These are phyloP conservation scores for Arxiozyma slooffiae DNA, from an alignment of 1,139 yeast genomes.

Conservation along the genomic window DNA sequence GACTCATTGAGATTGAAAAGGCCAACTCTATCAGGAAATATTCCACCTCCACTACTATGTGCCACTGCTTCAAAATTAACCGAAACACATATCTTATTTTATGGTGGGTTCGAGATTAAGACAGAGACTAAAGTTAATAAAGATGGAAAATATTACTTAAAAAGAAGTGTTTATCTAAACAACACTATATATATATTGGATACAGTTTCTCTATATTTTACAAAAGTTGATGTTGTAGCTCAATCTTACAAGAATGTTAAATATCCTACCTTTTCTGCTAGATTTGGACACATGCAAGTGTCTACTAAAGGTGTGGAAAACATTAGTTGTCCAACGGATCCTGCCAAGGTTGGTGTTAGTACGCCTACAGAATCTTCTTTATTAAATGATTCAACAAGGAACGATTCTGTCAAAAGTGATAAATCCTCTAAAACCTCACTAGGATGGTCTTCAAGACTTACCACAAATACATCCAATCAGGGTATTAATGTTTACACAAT, in stretches of 20 bases:
- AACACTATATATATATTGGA: conserved; percentile 38
- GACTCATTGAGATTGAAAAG: conserved; percentile 32
- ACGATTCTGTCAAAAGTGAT: not conserved
- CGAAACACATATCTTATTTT: conserved; percentile 34
- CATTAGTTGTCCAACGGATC: not conserved
- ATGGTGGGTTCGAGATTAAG: conserved; percentile 40
- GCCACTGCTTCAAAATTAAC: conserved; percentile 33
- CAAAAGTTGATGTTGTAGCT: conserved; percentile 32
- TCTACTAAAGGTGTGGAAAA: conserved; percentile 12
- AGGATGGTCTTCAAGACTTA: not conserved
- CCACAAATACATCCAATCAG: conserved; percentile 5
- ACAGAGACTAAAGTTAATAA: conserved; percentile 27
- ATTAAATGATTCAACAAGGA: not conserved
- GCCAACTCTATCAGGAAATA: conserved; percentile 28
- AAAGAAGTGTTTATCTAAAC: conserved; percentile 32
- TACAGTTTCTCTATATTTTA: conserved; percentile 31
- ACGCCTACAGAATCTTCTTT: not conserved
- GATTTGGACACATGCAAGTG: conserved; percentile 39
- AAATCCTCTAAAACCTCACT: not conserved
- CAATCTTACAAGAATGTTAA: conserved; percentile 34
- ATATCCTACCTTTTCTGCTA: conserved; percentile 34
- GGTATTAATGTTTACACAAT: conserved; percentile 21
- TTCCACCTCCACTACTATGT: conserved; percentile 37
- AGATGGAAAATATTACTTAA: conserved; percentile 27
- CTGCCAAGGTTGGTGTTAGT: not conserved